Base-by-base conservation (phyloP, 2,329 filamentous ascomycete species). In the Dactylellina leptospora region DNA sequence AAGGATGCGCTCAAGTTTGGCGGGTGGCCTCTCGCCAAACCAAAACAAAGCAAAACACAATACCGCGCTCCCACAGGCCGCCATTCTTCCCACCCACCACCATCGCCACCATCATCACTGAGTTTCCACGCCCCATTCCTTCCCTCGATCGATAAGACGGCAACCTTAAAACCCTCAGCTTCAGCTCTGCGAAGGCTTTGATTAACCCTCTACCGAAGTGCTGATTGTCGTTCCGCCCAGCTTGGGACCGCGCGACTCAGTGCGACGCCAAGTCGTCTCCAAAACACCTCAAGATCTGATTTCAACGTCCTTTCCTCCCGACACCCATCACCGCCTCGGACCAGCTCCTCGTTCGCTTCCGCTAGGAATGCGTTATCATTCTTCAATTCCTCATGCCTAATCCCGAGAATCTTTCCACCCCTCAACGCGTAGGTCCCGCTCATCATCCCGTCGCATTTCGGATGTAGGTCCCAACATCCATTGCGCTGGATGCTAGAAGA, bases 301-400 rank as follows among this genome's bases (percentile, higher is more conserved):
- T 75, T 55, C 33, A 40, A 40, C 36, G 13, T 75, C 40, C 38
- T 75, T 44, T 44, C 74, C 69, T 50, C 61, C 64, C 27, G 73
- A 74, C 18, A 74, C 74, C 22, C 69, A 54, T 16, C 69, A 66
- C 45, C 48, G 50, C 36, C 62, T 55, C 33, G 56, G 28, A 13
- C 18, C 28, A 45, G 42, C 36, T 25, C 63, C 63, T 72, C 74
- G 30, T 74, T 77, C 9, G 69, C 61, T 74, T 68, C 28, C 75
- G 76, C 79, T 79, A 80, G 8, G 80, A 58, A 73, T 78, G 75
- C 1, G 82, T 82, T 51, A 55, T 28, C 36, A 50, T 20, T 42
- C 44, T 16, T 36, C 38, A 38, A 18, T 25, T 60, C 44, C 44
- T 36, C 56, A 71, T 71, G 66, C 56, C 66, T 33, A 63, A 22